Percentiles rank a stretch among this genome's conserved stretches.
Conservation (phyloP, 2,329 filamentous ascomycete genomes). For the Fonsecaea erecta region DNA sequence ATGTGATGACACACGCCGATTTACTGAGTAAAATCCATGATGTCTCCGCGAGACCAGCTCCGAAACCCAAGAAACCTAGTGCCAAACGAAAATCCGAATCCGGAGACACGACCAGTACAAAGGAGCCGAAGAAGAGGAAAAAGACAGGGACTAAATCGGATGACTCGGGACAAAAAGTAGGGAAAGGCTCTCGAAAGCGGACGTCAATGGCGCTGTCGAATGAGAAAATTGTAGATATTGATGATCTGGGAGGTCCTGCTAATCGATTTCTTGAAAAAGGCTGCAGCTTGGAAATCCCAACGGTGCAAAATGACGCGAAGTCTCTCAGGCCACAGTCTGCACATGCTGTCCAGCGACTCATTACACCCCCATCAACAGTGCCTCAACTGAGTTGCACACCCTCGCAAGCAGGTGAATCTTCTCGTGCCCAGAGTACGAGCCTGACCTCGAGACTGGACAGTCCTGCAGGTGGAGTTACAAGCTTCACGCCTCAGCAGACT, state of each 20-base stretch:
- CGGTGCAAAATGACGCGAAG: background rate
- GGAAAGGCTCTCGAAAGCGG: slow-evolving; percentile 16
- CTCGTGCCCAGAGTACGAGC: background rate
- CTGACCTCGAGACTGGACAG: background rate
- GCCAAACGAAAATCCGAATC: slow-evolving; percentile 30
- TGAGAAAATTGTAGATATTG: slow-evolving; percentile 36
- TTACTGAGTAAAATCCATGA: slow-evolving; percentile 37
- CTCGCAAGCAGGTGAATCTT: background rate
- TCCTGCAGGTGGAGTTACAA: background rate
- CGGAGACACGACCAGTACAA: slow-evolving; percentile 11
- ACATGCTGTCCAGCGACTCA: background rate
- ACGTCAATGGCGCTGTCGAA: slow-evolving; percentile 21
- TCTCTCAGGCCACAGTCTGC: background rate
- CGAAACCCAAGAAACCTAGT: slow-evolving; percentile 33
- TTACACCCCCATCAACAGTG: slow-evolving; percentile 13
- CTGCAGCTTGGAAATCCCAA: background rate
- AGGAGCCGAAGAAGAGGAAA: slow-evolving; percentile 33
- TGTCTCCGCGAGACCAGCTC: slow-evolving; percentile 30
- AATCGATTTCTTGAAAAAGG: background rate
- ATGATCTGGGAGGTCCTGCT: slow-evolving; percentile 21
- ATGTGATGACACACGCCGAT: slow-evolving; percentile 31
- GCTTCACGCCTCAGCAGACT: slow-evolving; percentile 19
- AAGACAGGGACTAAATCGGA: slow-evolving; percentile 22
- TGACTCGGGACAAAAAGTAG: background rate
- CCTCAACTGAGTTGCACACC: background rate